Evolutionary conservation across 164 flowering plant genomes (phyloP), one percentile per base, ranked within the genome.

Genomic region (Liquidambar formosana): DNA sequence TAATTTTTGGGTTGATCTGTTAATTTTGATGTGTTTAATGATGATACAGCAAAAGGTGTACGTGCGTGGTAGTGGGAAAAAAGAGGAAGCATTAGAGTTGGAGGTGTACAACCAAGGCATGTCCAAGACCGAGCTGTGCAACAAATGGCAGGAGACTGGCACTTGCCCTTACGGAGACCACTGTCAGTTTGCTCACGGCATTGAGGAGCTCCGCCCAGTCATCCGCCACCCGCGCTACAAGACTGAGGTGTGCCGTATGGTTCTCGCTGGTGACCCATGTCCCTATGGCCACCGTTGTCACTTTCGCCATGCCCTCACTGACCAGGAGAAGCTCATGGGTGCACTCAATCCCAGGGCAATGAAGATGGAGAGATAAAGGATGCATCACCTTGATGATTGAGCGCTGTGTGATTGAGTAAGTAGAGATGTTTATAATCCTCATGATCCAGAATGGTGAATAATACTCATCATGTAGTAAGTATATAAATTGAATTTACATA

Each of bases 201-300:
- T 93, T 48, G 74, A 74, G 47, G 98, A 93, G 80, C 92, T 93
- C 44, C 97, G 98, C 51, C 97, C 98, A 0, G 91, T 93, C 25
- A 81, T 93, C 47, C 93, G 98, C 66, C 98, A 93, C 76, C 98
- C 97, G 25, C 94, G 98, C 75, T 91, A 91, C 87, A 93, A 93
- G 83, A 91, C 98, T 15, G 92, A 89, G 79, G 90, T 91, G 54
- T 93, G 98, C 84, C 82, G 95, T 23, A 93, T 93, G 97, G 88
- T 93, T 66, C 88, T 93, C 1, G 77, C 85, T 16, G 95, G 97
- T 14, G 89, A 82, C 57, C 64, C 43, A 49, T 93, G 97, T 68
- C 98, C 98, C 9, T 93, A 93, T 52, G 98, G 97, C 60, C 97
- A 91, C 69, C 95, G 98, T 61, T 93, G 98, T 82, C 97, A 93